Percentiles rank a stretch among this genome's conserved stretches.
Conservation (phyloP, 1,284 basidiomycete species). For the Blastosporella zonata region DNA sequence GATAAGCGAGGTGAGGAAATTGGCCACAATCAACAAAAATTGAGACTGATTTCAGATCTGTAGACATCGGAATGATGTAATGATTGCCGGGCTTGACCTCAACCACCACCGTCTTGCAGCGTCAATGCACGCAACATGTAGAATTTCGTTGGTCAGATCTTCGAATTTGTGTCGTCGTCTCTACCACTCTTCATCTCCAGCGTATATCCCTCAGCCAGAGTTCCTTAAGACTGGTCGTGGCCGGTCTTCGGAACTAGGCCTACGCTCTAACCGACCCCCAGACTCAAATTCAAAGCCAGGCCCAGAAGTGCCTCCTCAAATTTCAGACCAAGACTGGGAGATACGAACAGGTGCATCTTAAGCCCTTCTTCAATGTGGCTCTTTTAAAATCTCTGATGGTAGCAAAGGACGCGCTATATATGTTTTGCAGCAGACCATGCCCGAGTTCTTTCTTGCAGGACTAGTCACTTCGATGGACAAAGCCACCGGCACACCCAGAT, state of each 20-base stretch:
- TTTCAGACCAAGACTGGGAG: constrained; percentile 62
- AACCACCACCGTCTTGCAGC: neutral
- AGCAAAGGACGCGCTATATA: constrained; percentile 65
- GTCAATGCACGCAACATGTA: constrained; percentile 14
- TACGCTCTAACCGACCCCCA: constrained; percentile 31
- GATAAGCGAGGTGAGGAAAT: too few relatives aligned
- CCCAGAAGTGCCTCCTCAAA: constrained; percentile 22
- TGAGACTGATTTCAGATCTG: too few relatives aligned
- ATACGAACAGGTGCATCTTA: constrained; percentile 55
- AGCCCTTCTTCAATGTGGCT: neutral
- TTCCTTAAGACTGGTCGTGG: neutral
- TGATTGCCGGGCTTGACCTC: neutral
- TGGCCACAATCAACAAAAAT: too few relatives aligned
- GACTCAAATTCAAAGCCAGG: constrained; percentile 27
- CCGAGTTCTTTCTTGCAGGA: constrained; percentile 68
- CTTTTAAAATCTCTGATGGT: constrained; percentile 29
- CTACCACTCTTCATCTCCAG: constrained; percentile 2
- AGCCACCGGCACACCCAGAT: constrained; percentile 33
- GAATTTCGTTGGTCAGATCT: neutral
- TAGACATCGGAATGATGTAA: too few relatives aligned
- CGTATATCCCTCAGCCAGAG: neutral
- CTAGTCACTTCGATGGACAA: constrained; percentile 57
- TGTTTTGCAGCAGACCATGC: constrained; percentile 64
- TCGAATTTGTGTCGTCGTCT: neutral
- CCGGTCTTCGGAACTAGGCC: constrained; percentile 28